phyloP scores from a whole-genome alignment of 345 rosid genomes.

The Diplotaxis tenuifolia region DNA sequence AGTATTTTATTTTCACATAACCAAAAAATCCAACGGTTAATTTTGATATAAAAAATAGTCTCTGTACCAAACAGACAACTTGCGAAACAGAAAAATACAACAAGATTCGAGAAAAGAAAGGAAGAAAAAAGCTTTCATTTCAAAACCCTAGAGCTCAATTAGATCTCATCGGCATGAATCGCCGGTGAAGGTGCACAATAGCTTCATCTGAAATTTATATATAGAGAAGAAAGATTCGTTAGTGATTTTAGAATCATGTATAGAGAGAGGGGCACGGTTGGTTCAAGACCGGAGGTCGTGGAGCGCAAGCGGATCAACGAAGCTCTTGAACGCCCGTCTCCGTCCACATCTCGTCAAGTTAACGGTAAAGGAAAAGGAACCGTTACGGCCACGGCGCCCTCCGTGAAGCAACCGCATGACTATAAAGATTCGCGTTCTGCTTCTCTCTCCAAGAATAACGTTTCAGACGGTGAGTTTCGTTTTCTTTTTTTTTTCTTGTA shows the following conservation, averaged over 20 bases:
- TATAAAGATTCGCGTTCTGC: conserved; percentile 51
- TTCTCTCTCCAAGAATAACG: conserved; percentile 52
- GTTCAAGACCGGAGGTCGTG: conserved; percentile 65
- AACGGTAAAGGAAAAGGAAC: conserved; percentile 63
- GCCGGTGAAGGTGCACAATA: conserved; percentile 18
- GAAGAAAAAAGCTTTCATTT: neutral
- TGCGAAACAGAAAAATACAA: conserved; percentile 8
- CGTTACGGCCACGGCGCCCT: conserved; percentile 25
- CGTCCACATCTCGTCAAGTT: conserved; percentile 60
- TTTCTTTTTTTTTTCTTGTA: neutral
- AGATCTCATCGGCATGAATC: conserved; percentile 14
- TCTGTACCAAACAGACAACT: neutral
- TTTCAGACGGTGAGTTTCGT: conserved; percentile 53
- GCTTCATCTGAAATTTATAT: neutral
- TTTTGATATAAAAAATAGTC: neutral
- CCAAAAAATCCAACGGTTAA: conserved; percentile 12
- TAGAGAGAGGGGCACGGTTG: conserved; percentile 50
- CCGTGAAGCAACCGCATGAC: conserved; percentile 55
- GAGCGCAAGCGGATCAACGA: conserved; percentile 90
- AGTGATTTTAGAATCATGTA: conserved; percentile 20
- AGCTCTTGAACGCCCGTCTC: conserved; percentile 71
- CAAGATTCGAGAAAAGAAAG: neutral
- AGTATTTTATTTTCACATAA: neutral
- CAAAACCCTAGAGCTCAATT: conserved; percentile 36
- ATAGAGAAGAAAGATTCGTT: neutral